Evolutionary conservation across 139 green algal species (phyloP).

Genomic region (Volvox reticuliferus): DNA sequence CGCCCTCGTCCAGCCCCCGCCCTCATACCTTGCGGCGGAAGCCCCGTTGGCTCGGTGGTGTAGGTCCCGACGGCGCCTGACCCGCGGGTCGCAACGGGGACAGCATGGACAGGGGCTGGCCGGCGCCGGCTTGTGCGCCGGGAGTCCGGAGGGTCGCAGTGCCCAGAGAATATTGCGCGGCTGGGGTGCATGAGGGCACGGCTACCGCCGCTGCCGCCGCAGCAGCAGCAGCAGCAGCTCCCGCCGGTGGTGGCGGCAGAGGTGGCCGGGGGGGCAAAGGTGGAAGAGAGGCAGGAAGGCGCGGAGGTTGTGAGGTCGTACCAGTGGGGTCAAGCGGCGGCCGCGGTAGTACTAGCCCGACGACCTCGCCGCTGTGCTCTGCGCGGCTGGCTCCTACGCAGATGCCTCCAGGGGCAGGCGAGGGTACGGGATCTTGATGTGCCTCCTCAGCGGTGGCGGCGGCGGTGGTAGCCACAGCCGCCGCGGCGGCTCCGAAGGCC

Average conservation of each 20-base stretch:
- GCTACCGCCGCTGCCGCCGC: not conserved
- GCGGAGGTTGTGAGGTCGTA: not conserved
- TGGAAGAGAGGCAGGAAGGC: not conserved
- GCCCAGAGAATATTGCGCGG: not conserved
- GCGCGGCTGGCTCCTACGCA: not conserved
- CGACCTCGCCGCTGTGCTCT: not conserved
- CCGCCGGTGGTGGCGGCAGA: not conserved
- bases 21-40: conserved; percentile 62
- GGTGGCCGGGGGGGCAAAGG: not conserved
- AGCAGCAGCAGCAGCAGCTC: too few relatives aligned
- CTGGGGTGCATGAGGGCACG: not conserved
- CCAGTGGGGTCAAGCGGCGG: not conserved
- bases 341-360: not conserved
- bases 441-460: not conserved
- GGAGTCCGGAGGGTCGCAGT: conserved; percentile 35
- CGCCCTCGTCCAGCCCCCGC: not conserved
- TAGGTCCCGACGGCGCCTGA: conserved; percentile 42
- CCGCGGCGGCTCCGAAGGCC: not conserved
- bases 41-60: conserved; percentile 84
- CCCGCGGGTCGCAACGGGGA: conserved; percentile 37
- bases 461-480: not conserved
- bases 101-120: conserved; percentile 7
- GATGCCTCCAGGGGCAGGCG: not conserved
- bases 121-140: not conserved
- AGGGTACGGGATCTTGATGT: not conserved